Base-by-base conservation (phyloP, 2,329 filamentous ascomycete species). In the Botrytis porri region DNA sequence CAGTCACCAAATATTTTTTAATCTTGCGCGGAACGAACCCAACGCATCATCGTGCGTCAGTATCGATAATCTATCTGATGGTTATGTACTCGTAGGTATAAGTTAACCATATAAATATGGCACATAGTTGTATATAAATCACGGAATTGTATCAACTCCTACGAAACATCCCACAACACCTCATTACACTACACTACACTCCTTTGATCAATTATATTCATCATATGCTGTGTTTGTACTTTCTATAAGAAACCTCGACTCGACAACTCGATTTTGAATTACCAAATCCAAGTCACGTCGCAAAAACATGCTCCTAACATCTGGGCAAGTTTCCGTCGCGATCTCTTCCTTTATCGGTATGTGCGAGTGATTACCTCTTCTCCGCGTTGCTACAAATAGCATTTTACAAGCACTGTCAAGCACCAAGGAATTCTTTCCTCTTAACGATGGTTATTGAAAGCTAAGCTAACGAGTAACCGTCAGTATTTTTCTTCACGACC, bases 401-500 rank as follows among this genome's bases (percentile, higher is more conserved):
- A 37, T 39, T n/a, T 2, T n/a, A 6, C 6, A n/a, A n/a, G 6
- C 35, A n/a, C 20, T 51, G 25, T 48, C 29, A 25, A 18, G 10
- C 32, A 22, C n/a, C 39, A 12, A 25, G 12, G 37, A n/a, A 7
- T 25, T 4, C n/a, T 29, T 3, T 10, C 43, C 22, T 8, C 29
- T 48, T 41, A 18, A 37, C 41, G 14, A n/a, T n/a, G 25, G 16
- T 37, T 16, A 74, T 75, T 67, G 76, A 71, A 60, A 72, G 29
- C 54, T 45, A 60, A 72, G 29, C 54, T 45, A 57, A 57, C 45
- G 22, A n/a, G 25, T 43, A 73, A 0, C 3, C 18, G 18, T n/a
- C 48, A 91, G 92, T 97, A 74, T 84, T 93, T 75, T 81, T 93
- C 39, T 97, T 93, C 82, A 97, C 94, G 4, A 82, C 90, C 54